Conservation (phyloP, 768 basidiomycete genomes). For the Paxillus ammoniavirescens region DNA sequence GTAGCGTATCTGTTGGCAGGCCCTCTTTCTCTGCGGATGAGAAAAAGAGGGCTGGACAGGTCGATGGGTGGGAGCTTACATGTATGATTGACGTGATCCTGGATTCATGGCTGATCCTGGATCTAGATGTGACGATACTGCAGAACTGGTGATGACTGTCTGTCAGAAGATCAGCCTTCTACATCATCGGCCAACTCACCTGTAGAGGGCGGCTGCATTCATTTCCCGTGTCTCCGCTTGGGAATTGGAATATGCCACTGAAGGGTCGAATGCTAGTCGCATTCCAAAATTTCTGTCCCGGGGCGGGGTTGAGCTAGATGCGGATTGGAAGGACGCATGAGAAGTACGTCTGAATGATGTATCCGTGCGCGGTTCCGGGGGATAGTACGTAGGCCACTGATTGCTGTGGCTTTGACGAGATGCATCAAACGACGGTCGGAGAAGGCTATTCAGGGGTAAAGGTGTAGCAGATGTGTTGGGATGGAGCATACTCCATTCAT, state of each 20-base stretch:
- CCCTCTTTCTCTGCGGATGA: background rate
- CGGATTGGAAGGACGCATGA: conserved; percentile 5
- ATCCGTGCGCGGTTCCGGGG: conserved; percentile 8
- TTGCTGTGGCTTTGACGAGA: conserved; percentile 10
- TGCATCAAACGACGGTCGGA: conserved; percentile 21
- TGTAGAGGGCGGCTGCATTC: conserved; percentile 50
- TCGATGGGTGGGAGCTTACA: conserved; percentile 18
- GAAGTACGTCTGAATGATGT: conserved; percentile 22
- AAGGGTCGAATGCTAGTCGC: conserved; percentile 42
- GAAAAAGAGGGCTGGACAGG: background rate
- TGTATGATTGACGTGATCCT: conserved; percentile 11
- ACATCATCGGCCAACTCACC: conserved; percentile 35
- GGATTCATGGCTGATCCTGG: conserved; percentile 15
- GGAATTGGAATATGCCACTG: conserved; percentile 42
- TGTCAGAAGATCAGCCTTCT: background rate
- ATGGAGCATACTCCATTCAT: conserved; percentile 25
- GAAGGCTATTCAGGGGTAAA: conserved; percentile 22
- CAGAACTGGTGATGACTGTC: conserved; percentile 37
- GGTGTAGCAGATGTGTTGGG: conserved; percentile 18
- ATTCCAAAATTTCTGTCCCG: conserved; percentile 6
- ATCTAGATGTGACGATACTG: conserved; percentile 50
- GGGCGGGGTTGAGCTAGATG: background rate
- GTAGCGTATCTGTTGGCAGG: conserved; percentile 6
- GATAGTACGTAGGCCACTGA: conserved; percentile 7
- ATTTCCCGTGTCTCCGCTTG: conserved; percentile 16